Base-by-base conservation (phyloP, 108 stramenopile species). In the Stephanodiscus triporus region DNA sequence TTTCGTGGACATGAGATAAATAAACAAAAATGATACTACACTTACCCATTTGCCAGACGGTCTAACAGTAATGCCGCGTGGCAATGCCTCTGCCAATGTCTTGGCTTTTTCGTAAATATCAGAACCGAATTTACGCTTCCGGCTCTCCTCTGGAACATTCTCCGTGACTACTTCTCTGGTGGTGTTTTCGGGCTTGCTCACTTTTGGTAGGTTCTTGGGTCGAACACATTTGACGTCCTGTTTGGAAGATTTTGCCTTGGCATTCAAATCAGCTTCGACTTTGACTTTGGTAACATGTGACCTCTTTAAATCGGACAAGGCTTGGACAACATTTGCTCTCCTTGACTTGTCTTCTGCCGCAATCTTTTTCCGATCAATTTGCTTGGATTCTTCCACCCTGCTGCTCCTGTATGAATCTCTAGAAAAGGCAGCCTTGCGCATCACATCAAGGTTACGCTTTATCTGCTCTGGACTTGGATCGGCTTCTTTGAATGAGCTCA, bases 31-130 rank as follows among this genome's bases (percentile, higher is more conserved):
- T 0, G 45, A 26, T 0, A 36, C 4, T 22, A 23, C 2, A 61
- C 73, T 62, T 50, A 75, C 74, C 91, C 91, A 92, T 77, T 88
- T 92, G 42, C 91, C 91, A 38, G 89, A 90, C 34, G 91, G 91
- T 45, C 91, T 73, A 86, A 90, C 86, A 7, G 91, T 92, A 6
- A 92, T 89, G 54, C 91, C 91, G 37, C 91, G 81, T 40, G 65
- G 65, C 45, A 66, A 51, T 19, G 16, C 50, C 17, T 43, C 50
- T 30, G 65, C 65, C 48, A 66, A 6, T 32, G 38, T 34, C 65
- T 45, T 43, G 20, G 65, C 65, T 40, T 40, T 66, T 36, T 47
- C 65, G 13, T 26, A 66, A 66, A 66, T 66, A 36, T 24, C 42
- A 16, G 48, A 51, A 23, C 23, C 27, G 20, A 26, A 48, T 51